Evolutionary conservation across 805 yeast species (phyloP).

Genomic region (Naumovozyma castellii): DNA sequence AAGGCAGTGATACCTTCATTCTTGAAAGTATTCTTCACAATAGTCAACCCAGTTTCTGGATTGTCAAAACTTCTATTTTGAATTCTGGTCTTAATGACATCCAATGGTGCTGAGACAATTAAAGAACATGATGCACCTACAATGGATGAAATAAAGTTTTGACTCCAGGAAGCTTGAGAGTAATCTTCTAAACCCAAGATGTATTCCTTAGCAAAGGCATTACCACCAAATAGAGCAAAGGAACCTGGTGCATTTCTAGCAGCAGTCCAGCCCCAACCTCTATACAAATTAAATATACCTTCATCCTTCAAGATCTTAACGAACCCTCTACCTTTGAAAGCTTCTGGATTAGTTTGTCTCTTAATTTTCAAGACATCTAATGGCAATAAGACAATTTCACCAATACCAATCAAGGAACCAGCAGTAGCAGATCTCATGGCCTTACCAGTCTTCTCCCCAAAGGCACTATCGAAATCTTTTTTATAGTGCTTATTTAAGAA

Average conservation of each 20-base stretch:
- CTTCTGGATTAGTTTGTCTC: conserved; percentile 99
- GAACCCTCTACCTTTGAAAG: conserved; percentile 98
- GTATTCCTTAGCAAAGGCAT: conserved; percentile 97
- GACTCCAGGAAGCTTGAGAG: conserved; percentile 85
- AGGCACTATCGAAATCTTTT: conserved; percentile 56
- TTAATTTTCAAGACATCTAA: conserved; percentile 94
- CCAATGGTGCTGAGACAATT: conserved; percentile 95
- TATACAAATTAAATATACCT: conserved; percentile 75
- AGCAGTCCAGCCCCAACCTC: conserved; percentile 99
- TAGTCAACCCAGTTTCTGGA: conserved; percentile 88
- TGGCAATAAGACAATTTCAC: conserved; percentile 92
- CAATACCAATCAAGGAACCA: conserved; percentile 94
- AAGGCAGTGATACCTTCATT: conserved; percentile 86
- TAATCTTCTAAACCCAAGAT: conserved; percentile 80
- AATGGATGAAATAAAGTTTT: conserved; percentile 89
- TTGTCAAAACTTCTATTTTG: conserved; percentile 94
- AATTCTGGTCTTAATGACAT: conserved; percentile 95
- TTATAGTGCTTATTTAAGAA: conserved; percentile 69
- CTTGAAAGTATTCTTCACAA: conserved; percentile 83
- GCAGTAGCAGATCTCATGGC: conserved; percentile 97
- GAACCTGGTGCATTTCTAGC: conserved; percentile 99
- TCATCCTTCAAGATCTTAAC: conserved; percentile 77
- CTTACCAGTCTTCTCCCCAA: conserved; percentile 93
- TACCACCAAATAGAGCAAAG: conserved; percentile 95
- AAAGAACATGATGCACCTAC: conserved; percentile 95